Conservation (phyloP, 768 basidiomycete species). For the Pulveroboletus sp. region DNA sequence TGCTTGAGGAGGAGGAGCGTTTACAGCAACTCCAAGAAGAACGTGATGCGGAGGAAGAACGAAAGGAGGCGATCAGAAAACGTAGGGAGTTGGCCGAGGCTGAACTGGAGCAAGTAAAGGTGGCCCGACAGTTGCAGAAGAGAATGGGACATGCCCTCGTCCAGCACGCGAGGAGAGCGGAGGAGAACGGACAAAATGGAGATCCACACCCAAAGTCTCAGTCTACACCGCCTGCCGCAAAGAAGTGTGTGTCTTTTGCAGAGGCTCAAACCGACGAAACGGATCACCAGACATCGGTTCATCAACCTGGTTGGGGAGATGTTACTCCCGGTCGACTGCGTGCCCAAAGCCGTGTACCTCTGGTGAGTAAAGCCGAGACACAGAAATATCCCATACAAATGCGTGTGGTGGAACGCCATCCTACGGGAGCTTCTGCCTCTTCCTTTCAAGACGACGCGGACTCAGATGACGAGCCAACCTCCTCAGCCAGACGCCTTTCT, state of each 20-base stretch:
- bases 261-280: slow-evolving; percentile 33
- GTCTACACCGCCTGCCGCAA: slow-evolving; percentile 33
- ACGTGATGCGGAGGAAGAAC: slow-evolving; percentile 38
- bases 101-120: slow-evolving; percentile 39
- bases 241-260: slow-evolving; percentile 69
- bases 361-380: slow-evolving; percentile 27
- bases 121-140: slow-evolving; percentile 57
- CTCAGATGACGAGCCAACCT: slow-evolving; percentile 69
- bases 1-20: slow-evolving; percentile 70
- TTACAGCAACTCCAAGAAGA: slow-evolving; percentile 41
- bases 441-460: slow-evolving; percentile 33
- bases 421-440: slow-evolving; percentile 28
- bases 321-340: slow-evolving; percentile 50
- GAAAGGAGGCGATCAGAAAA: slow-evolving; percentile 47
- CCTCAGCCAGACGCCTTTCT: slow-evolving; percentile 32
- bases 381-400: slow-evolving; percentile 58
- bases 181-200: slow-evolving; percentile 30
- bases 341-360: slow-evolving; percentile 35
- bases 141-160: slow-evolving; percentile 76
- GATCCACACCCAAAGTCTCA: slow-evolving; percentile 27
- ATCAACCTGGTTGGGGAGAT: slow-evolving; percentile 50
- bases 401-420: slow-evolving; percentile 65
- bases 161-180: slow-evolving; percentile 37
- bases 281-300: slow-evolving; percentile 1
- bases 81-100: slow-evolving; percentile 46